Base-by-base conservation (phyloP, 2,329 filamentous ascomycete species). In the Colletotrichum sp. region DNA sequence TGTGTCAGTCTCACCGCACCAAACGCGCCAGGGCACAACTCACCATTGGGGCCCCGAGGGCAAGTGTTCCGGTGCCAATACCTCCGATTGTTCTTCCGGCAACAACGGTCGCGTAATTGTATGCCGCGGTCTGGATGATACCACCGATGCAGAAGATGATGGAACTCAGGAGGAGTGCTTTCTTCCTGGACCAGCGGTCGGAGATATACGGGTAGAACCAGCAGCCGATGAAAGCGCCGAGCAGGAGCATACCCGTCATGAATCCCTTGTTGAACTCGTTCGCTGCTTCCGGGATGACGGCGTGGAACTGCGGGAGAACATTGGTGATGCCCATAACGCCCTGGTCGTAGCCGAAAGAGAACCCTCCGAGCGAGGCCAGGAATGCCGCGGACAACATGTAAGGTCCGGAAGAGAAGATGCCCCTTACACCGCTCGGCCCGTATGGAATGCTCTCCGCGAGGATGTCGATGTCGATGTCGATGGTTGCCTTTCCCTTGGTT, bases 301-400 rank as follows among this genome's bases (percentile, higher is more conserved):
- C 70, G 30, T 87, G 83, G 77, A 89, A 89, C 52, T 88, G 85
- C 0, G 81, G 78, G 85, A 88, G 88, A 18, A 86, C 83, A 8
- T 87, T 83, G 78, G 87, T 87, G 64, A 88, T 81, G 6, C 81
- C 84, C 70, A 86, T 85, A 16, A 85, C 80, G 62, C 83, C 79
- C 68, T 84, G 78, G 43, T 85, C 73, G 69, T 86, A 86, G 34
- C 85, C 85, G 71, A 87, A 75, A 1, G 73, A 75, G 62, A 75
- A 75, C 13, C 73, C 78, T 32, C 83, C 86, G 26, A 88, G 79
- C 1, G 83, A 85, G 0, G 87, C 87, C 15, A 88, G 78, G 16
- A 87, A 80, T 10, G 76, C 76, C 26, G 60, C 69, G 16, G 62
- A 68, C 58, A 58, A 56, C 16, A 77, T 69, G 26, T 58, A 77